A percentile compares a stretch with the other conserved stretches of the same genome.
Conservation (phyloP, 2,329 filamentous ascomycete species). For the Endocalyx cinctus region DNA sequence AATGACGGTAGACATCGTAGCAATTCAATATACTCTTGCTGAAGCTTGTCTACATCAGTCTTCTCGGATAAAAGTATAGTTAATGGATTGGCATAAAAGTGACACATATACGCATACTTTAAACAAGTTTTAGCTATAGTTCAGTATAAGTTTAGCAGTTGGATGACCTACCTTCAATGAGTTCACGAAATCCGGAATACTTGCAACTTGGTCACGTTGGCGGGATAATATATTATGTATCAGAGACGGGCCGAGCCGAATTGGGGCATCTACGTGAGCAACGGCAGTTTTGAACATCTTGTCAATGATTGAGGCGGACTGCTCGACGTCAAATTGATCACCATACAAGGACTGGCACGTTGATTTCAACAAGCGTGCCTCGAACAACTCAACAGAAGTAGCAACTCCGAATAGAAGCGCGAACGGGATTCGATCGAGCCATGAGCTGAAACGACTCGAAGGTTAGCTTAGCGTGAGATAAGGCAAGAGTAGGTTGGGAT, state of each 20-base stretch:
- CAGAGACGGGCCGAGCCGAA: slow-evolving; percentile 62
- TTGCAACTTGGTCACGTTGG: slow-evolving; percentile 73
- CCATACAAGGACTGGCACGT: slow-evolving; percentile 65
- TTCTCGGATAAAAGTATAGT: slow-evolving; percentile 53
- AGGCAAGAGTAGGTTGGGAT: slow-evolving; percentile 6
- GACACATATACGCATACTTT: slow-evolving; percentile 80
- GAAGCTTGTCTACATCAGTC: slow-evolving; percentile 34
- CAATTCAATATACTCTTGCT: slow-evolving; percentile 61
- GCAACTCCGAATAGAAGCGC: slow-evolving; percentile 74
- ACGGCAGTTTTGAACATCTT: slow-evolving; percentile 65
- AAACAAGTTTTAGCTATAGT: slow-evolving; percentile 16
- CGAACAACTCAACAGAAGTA: slow-evolving; percentile 75
- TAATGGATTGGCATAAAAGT: slow-evolving; percentile 75
- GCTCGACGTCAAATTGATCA: slow-evolving; percentile 71
- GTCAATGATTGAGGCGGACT: slow-evolving; percentile 67
- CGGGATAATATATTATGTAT: slow-evolving; percentile 62
- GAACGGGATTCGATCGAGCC: slow-evolving; percentile 73
- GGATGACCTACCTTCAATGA: slow-evolving; percentile 56
- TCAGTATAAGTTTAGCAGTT: too few relatives aligned
- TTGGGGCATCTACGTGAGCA: slow-evolving; percentile 47
- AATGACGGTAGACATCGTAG: slow-evolving; percentile 68
- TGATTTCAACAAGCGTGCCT: slow-evolving; percentile 66
- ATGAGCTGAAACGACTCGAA: slow-evolving; percentile 36
- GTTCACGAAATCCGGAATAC: slow-evolving; percentile 66
- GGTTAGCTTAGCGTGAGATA: slow-evolving; percentile 1